A percentile compares a stretch with the other conserved stretches of the same genome.
These are phyloP conservation scores for Oldenlandia corymbosa DNA, from an alignment of 257 asterid genomes.

Conservation along the genomic window DNA sequence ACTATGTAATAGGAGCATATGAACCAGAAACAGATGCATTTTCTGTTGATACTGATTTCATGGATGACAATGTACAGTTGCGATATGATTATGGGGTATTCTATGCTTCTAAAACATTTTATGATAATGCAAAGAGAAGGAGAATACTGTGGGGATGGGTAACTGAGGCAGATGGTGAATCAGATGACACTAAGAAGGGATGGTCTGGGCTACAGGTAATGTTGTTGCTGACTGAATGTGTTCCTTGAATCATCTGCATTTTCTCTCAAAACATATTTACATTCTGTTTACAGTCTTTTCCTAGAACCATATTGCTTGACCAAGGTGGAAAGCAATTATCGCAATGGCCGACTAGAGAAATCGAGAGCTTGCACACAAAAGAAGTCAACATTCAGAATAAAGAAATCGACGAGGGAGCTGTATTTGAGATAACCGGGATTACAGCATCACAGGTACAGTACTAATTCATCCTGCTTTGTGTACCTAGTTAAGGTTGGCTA, in stretches of 20 bases:
- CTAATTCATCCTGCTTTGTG: not conserved
- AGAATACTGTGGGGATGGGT: constrained; percentile 84
- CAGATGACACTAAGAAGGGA: constrained; percentile 44
- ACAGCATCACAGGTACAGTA: constrained; percentile 58
- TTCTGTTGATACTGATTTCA: constrained; percentile 35
- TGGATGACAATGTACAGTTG: constrained; percentile 49
- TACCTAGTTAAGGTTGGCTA: not conserved
- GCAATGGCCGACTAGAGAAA: constrained; percentile 71
- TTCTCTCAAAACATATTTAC: not conserved
- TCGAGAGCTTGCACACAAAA: constrained; percentile 38
- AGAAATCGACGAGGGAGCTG: constrained; percentile 31
- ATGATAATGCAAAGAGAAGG: constrained; percentile 44
- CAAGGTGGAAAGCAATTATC: constrained; percentile 55
- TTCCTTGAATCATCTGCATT: not conserved
- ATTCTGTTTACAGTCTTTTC: constrained; percentile 42
- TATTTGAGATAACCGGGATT: constrained; percentile 44
- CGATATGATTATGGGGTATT: constrained; percentile 70
- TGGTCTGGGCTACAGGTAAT: constrained; percentile 45
- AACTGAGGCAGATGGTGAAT: constrained; percentile 43
- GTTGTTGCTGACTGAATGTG: not conserved
- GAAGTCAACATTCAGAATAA: constrained; percentile 25
- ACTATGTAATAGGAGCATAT: constrained; percentile 58
- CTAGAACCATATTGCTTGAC: constrained; percentile 55
- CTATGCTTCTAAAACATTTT: constrained; percentile 77
- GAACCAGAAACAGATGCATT: constrained; percentile 29